Percentiles rank a stretch among this genome's conserved stretches.
Conservation (phyloP, 2,329 filamentous ascomycete genomes). For the Trichoderma koningii region DNA sequence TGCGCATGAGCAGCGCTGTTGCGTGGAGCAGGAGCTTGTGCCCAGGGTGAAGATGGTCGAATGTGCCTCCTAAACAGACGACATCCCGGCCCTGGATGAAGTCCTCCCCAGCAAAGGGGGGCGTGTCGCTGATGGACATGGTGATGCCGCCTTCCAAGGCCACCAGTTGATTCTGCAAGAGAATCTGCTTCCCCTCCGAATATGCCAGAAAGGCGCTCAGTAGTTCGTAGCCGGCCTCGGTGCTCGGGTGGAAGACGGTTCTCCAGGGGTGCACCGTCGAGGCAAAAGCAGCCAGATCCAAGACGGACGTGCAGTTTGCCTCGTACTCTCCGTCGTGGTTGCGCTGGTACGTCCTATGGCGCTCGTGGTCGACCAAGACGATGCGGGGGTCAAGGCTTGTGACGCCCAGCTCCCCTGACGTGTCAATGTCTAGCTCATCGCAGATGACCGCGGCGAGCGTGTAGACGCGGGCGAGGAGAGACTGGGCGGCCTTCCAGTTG, state of each 20-base stretch:
- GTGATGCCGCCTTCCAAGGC: constrained; percentile 56
- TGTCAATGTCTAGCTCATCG: constrained; percentile 61
- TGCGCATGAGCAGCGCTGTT: constrained; percentile 69
- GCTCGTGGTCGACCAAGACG: constrained; percentile 67
- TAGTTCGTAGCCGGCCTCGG: constrained; percentile 63
- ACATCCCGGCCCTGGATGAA: constrained; percentile 34
- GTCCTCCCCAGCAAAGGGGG: not conserved
- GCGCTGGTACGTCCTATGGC: constrained; percentile 36
- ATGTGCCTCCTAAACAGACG: constrained; percentile 87
- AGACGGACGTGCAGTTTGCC: constrained; percentile 50
- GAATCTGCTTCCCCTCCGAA: constrained; percentile 49
- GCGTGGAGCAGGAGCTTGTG: constrained; percentile 97
- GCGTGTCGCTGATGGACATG: constrained; percentile 35
- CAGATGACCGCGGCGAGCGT: constrained; percentile 74
- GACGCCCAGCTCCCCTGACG: constrained; percentile 42
- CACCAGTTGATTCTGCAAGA: constrained; percentile 54
- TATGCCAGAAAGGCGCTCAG: constrained; percentile 52
- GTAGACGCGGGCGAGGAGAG: constrained; percentile 76
- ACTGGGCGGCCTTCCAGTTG: constrained; percentile 70
- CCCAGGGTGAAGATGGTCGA: constrained; percentile 92
- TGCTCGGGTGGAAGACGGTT: constrained; percentile 65
- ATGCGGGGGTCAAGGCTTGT: constrained; percentile 76
- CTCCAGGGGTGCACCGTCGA: constrained; percentile 62
- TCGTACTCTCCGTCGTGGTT: constrained; percentile 44
- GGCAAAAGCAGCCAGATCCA: constrained; percentile 56